Evolutionary conservation across 768 basidiomycete species (phyloP), one percentile per base, ranked within the genome.

Genomic region (Leccinum broughii): DNA sequence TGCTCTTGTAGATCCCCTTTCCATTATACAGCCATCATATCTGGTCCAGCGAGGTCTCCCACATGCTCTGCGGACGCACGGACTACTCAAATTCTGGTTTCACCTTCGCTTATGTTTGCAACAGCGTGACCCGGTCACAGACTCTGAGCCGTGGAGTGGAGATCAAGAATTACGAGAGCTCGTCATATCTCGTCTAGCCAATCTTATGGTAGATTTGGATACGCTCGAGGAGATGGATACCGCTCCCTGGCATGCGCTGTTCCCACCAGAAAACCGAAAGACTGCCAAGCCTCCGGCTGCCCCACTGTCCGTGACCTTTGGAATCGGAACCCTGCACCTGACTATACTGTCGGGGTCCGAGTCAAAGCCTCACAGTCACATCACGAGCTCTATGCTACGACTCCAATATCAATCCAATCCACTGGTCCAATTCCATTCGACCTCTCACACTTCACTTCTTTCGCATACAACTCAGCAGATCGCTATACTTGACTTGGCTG

Each of bases 21-120:
- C 93, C 22, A 85, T 90, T 34, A 91, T 86, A 32, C 91, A 93
- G 52, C 90, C 92, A 6, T 93, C 92, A 3, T 92, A 85, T 68
- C 80, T 95, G 35, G 84, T 95, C 26, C 92, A 92, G 68, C 83
- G 80, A 50, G 92, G 92, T 5, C 72, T 80, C 9, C 88, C 91
- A 8, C 83, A 88, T 51, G 70, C 78, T 37, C 70, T 93, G 53
- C 89, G 94, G 26, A 82, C 82, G 26, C 87, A 91, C 62, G 74
- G 82, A 0, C 80, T 82, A 1, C 94, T 93, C 79, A 87, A 85
- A 65, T 84, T 95, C 55, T 75, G 95, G 22, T 86, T 90, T 61
- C 88, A 93, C 67, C 79, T 96, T 28, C 87, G 94, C 24, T 52
- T 63, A 37, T 66, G 66, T 56, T 54, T 48, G 82, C 85, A 64